These are phyloP conservation scores for Fusarium pseudocircinatum DNA, from an alignment of 2,329 filamentous ascomycete species.

Conservation along the genomic window DNA sequence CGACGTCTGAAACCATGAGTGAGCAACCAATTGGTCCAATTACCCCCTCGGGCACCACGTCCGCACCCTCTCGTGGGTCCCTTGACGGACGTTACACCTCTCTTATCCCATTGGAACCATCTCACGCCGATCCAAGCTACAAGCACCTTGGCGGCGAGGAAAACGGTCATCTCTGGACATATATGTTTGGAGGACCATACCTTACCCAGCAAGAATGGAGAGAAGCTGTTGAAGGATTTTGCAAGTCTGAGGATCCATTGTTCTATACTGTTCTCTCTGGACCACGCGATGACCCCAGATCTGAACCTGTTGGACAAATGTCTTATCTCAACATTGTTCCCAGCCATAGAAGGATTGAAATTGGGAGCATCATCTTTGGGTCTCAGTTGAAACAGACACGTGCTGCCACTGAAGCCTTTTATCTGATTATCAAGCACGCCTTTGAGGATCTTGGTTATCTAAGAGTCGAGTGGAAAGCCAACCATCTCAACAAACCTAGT, in stretches of 20 bases:
- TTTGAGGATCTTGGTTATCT: slow-evolving; percentile 64
- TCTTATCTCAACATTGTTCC: slow-evolving; percentile 59
- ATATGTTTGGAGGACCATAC: slow-evolving; percentile 45
- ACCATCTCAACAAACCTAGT: slow-evolving; percentile 64
- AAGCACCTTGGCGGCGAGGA: slow-evolving; percentile 46
- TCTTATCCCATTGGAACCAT: slow-evolving; percentile 41
- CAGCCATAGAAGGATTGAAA: slow-evolving; percentile 61
- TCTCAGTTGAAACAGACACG: slow-evolving; percentile 61
- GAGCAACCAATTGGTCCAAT: slow-evolving; percentile 33
- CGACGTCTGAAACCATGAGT: not conserved
- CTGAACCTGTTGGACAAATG: slow-evolving; percentile 54
- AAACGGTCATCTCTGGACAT: slow-evolving; percentile 49
- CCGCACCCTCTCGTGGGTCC: slow-evolving; percentile 23
- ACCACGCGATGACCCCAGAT: slow-evolving; percentile 27
- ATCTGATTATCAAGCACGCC: slow-evolving; percentile 62
- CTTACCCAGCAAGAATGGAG: slow-evolving; percentile 32
- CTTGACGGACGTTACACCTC: slow-evolving; percentile 47
- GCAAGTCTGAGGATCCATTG: slow-evolving; percentile 47
- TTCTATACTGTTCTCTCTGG: slow-evolving; percentile 57
- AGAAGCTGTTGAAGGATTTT: slow-evolving; percentile 31
- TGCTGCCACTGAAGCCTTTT: slow-evolving; percentile 66
- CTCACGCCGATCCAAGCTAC: slow-evolving; percentile 45
- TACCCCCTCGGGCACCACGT: slow-evolving; percentile 23
- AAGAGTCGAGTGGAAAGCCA: slow-evolving; percentile 72
- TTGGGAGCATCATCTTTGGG: slow-evolving; percentile 65